Conservation (phyloP, 257 asterid species). For the Solanum raphanifolium region DNA sequence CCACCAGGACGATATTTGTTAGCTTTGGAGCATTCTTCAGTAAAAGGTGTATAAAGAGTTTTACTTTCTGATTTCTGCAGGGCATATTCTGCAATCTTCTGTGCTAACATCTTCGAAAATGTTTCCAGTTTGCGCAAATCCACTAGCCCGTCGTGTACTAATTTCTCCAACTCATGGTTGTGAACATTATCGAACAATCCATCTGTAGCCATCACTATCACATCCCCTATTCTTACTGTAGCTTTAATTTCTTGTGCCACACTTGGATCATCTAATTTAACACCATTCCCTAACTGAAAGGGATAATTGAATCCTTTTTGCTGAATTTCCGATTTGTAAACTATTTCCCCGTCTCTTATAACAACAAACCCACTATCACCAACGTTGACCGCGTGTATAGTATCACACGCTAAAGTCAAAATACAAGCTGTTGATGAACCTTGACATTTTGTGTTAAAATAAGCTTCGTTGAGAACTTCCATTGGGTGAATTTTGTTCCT, state of each 20-base stretch:
- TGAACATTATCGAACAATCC: conserved; percentile 31
- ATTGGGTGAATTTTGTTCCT: too few relatives aligned
- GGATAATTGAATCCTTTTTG: too few relatives aligned
- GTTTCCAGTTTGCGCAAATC: not conserved
- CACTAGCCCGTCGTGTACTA: not conserved
- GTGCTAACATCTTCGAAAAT: conserved; percentile 5
- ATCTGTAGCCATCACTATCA: conserved; percentile 24
- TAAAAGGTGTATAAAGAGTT: not conserved
- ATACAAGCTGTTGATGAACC: too few relatives aligned
- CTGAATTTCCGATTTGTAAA: not conserved
- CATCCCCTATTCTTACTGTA: conserved; percentile 11
- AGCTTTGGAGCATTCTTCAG: not conserved
- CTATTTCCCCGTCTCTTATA: conserved; percentile 3
- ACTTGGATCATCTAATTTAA: not conserved
- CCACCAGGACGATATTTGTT: conserved; percentile 9
- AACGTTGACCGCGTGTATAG: conserved; percentile 11
- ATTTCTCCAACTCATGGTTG: conserved; percentile 4
- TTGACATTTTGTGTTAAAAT: too few relatives aligned
- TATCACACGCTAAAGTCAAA: not conserved
- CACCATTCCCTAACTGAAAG: too few relatives aligned
- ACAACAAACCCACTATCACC: conserved; percentile 28
- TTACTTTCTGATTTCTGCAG: not conserved
- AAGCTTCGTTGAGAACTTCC: too few relatives aligned
- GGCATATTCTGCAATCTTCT: not conserved
- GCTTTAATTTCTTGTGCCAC: conserved; percentile 9